These are phyloP conservation scores for Cercospora sesami DNA, from an alignment of 2,329 filamentous ascomycete genomes.

Conservation along the genomic window DNA sequence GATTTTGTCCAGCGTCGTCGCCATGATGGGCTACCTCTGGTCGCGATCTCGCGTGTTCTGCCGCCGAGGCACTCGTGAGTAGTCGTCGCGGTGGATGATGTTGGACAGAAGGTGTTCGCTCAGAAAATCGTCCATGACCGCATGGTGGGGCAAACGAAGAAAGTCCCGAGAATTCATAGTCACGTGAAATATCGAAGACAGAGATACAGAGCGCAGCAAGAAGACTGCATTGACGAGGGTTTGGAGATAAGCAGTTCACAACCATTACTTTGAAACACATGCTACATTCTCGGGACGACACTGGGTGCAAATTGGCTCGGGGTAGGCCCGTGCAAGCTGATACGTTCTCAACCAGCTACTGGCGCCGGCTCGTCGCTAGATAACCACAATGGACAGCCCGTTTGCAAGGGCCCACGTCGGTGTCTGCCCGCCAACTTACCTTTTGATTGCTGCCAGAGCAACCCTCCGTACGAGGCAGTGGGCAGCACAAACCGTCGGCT, in stretches of 20 bases:
- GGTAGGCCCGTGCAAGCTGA: not conserved
- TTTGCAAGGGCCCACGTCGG: not conserved
- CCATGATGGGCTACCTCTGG: conserved; percentile 57
- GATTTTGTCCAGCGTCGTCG: conserved; percentile 98
- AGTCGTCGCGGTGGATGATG: not conserved
- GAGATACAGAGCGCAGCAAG: not conserved
- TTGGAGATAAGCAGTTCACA: not conserved
- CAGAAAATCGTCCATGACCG: conserved; percentile 1
- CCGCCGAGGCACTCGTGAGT: conserved; percentile 1
- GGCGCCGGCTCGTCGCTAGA: conserved; percentile 15
- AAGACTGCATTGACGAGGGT: not conserved
- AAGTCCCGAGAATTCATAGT: not conserved
- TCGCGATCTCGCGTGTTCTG: not conserved
- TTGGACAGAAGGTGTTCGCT: not conserved
- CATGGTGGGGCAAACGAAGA: not conserved
- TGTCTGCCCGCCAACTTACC: not conserved
- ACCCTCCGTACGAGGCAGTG: not conserved
- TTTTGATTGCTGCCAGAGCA: not conserved
- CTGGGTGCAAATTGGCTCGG: not conserved
- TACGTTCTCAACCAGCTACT: conserved; percentile 12
- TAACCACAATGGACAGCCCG: conserved; percentile 7
- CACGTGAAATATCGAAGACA: not conserved
- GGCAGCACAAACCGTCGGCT: conserved; percentile 7
- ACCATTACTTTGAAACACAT: conserved; percentile 2
- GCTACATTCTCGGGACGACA: conserved; percentile 9